These are phyloP conservation scores for Peronospora belbahrii DNA, from an alignment of 352 stramenopile genomes.

Conservation along the genomic window DNA sequence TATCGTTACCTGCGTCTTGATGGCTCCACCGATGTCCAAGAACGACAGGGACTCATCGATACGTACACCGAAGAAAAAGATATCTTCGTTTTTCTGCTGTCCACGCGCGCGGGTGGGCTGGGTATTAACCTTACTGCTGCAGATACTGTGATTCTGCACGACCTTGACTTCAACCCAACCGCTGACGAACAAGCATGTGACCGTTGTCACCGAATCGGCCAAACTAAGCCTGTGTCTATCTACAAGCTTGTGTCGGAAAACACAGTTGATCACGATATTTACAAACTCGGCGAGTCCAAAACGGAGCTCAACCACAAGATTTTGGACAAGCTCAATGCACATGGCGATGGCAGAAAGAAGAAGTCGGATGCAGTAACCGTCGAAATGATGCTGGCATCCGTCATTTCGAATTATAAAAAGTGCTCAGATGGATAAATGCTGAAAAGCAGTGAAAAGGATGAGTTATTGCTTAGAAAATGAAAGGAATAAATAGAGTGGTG, in stretches of 20 bases:
- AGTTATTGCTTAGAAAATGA: constrained; percentile 41
- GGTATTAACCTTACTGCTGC: constrained; percentile 97
- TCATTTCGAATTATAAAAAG: constrained; percentile 77
- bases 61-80: constrained; percentile 83
- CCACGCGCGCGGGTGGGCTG: constrained; percentile 93
- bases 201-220: constrained; percentile 86
- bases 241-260: constrained; percentile 89
- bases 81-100: constrained; percentile 96
- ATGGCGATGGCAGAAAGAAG: constrained; percentile 28
- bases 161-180: constrained; percentile 84
- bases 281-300: constrained; percentile 77
- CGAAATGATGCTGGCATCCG: constrained; percentile 74
- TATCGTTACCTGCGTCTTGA: constrained; percentile 77
- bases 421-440: constrained; percentile 22
- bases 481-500: constrained; percentile 20
- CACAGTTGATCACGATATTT: constrained; percentile 90
- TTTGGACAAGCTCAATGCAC: constrained; percentile 72
- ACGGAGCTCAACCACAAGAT: constrained; percentile 84
- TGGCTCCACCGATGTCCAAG: constrained; percentile 63
- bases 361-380: constrained; percentile 43
- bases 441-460: constrained; percentile 12
- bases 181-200: constrained; percentile 85
- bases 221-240: constrained; percentile 85
- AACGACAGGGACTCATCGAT: constrained; percentile 77
- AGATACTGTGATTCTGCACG: constrained; percentile 84